Percentiles rank a stretch among this genome's conserved stretches.
Evolutionary conservation across 192 early-diverging fungal genomes (phyloP).

Genomic region (Gryganskiella cystojenkinii): DNA sequence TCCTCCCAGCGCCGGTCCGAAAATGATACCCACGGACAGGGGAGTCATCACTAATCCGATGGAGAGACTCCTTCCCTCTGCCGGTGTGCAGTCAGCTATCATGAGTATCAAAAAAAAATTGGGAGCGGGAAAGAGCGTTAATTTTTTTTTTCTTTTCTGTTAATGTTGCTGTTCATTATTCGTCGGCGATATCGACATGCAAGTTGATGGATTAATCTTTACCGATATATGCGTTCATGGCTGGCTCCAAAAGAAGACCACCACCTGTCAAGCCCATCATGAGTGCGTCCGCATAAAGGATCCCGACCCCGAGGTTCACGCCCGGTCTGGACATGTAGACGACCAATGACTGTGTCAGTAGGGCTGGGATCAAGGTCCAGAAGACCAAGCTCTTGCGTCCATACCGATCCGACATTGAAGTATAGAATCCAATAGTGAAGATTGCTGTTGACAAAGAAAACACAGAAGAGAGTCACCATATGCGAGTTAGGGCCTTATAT

Average conservation of each 20-base stretch:
- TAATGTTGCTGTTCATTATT: too few relatives aligned
- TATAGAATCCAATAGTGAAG: slow-evolving; percentile 34
- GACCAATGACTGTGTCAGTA: slow-evolving; percentile 18
- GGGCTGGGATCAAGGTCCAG: slow-evolving; percentile 19
- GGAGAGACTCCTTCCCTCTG: slow-evolving; percentile 24
- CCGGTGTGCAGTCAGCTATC: slow-evolving; percentile 40
- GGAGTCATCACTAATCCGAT: slow-evolving; percentile 37
- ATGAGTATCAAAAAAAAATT: background rate
- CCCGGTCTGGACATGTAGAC: slow-evolving; percentile 33
- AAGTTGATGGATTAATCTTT: background rate
- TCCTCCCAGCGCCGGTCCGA: slow-evolving; percentile 16
- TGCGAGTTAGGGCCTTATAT: too few relatives aligned
- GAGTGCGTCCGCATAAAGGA: slow-evolving; percentile 27
- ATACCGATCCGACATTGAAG: slow-evolving; percentile 28
- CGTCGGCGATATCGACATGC: too few relatives aligned
- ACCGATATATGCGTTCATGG: slow-evolving; percentile 36
- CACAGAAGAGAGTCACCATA: too few relatives aligned
- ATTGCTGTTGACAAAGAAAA: slow-evolving; percentile 9
- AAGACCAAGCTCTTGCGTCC: slow-evolving; percentile 31
- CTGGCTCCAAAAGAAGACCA: slow-evolving; percentile 26
- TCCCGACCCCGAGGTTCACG: slow-evolving; percentile 12
- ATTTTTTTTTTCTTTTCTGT: too few relatives aligned
- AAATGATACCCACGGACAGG: slow-evolving; percentile 13
- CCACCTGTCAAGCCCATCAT: slow-evolving; percentile 23
- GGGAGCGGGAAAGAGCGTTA: too few relatives aligned